These are phyloP conservation scores for Centaurea solstitialis DNA, from an alignment of 129 eudicot species.

Conservation along the genomic window DNA sequence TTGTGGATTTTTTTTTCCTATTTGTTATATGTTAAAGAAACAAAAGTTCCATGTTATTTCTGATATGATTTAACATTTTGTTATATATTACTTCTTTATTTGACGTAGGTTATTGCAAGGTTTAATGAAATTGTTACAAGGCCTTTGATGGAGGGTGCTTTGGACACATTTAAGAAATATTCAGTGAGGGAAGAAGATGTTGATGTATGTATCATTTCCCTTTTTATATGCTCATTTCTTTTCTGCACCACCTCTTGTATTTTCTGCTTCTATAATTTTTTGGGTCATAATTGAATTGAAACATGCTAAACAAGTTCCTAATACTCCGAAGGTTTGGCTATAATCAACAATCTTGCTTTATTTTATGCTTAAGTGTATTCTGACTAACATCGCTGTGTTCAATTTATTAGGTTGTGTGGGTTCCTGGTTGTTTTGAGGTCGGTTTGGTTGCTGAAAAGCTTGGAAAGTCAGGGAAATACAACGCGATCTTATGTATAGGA, in stretches of 20 bases:
- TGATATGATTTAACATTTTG: slow-evolving; percentile 4
- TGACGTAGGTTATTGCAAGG: slow-evolving; percentile 83
- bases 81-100: slow-evolving; percentile 11
- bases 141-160: slow-evolving; percentile 88
- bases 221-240: not conserved
- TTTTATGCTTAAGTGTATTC: not conserved
- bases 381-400: slow-evolving; percentile 6
- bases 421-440: slow-evolving; percentile 91
- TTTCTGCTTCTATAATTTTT: not conserved
- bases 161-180: slow-evolving; percentile 77
- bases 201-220: slow-evolving; percentile 55
- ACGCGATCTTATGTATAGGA: slow-evolving; percentile 85
- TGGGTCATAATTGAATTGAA: not conserved
- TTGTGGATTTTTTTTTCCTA: not conserved
- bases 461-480: slow-evolving; percentile 81
- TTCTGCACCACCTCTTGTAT: not conserved
- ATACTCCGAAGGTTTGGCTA: not conserved
- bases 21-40: not conserved
- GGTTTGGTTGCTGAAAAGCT: slow-evolving; percentile 86
- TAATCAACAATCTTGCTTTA: not conserved
- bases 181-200: slow-evolving; percentile 86
- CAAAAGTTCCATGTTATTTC: not conserved
- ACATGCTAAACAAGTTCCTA: not conserved
- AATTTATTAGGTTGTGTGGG: slow-evolving; percentile 80
- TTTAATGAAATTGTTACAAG: slow-evolving; percentile 91